A percentile compares a stretch with the other conserved stretches of the same genome.
Evolutionary conservation across 495 filamentous ascomycete genomes (phyloP).

Genomic region (Chaetomium fimeti): DNA sequence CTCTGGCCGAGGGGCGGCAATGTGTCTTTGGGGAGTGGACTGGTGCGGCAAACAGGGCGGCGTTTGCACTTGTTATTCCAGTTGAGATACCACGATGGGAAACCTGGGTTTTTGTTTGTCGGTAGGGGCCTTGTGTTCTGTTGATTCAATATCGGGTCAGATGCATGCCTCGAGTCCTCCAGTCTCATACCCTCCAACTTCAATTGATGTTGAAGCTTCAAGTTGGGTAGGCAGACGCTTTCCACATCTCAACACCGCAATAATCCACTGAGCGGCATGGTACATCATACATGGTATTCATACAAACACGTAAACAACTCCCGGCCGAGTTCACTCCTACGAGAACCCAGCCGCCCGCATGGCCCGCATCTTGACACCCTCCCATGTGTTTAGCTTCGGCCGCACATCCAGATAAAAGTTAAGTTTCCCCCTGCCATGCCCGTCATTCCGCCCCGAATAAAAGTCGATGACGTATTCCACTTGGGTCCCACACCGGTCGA

Average conservation of each 20-base stretch:
- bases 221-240: not conserved
- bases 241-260: not conserved
- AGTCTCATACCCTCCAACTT: not conserved
- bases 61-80: not conserved
- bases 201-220: not conserved
- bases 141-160: not conserved
- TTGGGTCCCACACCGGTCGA: constrained; percentile 85
- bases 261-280: constrained; percentile 12
- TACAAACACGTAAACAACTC: not conserved
- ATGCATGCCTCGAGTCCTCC: not conserved
- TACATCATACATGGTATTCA: constrained; percentile 13
- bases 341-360: constrained; percentile 60
- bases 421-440: constrained; percentile 58
- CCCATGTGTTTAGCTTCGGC: constrained; percentile 88
- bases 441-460: constrained; percentile 71
- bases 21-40: not conserved
- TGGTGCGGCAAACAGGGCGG: not conserved
- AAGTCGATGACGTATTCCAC: constrained; percentile 98
- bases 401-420: constrained; percentile 94
- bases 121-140: not conserved
- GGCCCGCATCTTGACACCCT: constrained; percentile 83
- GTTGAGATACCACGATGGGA: constrained; percentile 13
- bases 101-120: not conserved
- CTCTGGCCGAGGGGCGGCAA: not conserved
- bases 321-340: constrained; percentile 25